Evolutionary conservation across 805 yeast species (phyloP).

Genomic region (Pichia ethanolica): DNA sequence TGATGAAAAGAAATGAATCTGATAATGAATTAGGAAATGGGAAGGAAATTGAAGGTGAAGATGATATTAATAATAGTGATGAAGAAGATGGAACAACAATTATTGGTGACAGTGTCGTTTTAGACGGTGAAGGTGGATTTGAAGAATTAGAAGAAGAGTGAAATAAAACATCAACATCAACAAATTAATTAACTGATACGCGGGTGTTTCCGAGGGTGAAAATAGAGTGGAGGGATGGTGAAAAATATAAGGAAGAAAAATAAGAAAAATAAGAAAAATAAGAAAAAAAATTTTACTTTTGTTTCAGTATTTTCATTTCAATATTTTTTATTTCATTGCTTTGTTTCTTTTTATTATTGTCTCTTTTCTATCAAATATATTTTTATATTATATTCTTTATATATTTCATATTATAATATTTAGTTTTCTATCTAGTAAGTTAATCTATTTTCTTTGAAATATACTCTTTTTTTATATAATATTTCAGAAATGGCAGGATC

Average conservation of each 20-base stretch:
- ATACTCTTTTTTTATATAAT: too few species aligned
- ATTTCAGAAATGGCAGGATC: conserved; percentile 19
- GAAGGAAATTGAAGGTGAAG: conserved; percentile 29
- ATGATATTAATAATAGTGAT: conserved; percentile 14
- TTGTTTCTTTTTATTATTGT: too few species aligned
- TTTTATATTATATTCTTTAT: too few species aligned
- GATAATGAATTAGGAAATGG: conserved; percentile 9
- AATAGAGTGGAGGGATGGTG: background rate
- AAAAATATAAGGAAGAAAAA: too few species aligned
- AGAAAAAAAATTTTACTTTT: background rate
- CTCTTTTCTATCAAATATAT: too few species aligned
- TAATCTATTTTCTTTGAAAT: too few species aligned
- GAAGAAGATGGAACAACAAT: conserved; percentile 19
- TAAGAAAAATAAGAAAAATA: conserved; percentile 2
- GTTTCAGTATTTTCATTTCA: too few species aligned
- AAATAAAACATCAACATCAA: conserved; percentile 16
- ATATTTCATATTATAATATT: too few species aligned
- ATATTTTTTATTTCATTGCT: too few species aligned
- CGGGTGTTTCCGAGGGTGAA: background rate
- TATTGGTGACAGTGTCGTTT: conserved; percentile 15
- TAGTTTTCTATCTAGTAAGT: too few species aligned
- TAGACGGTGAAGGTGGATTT: conserved; percentile 28
- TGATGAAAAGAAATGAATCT: conserved; percentile 28
- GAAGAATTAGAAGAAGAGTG: conserved; percentile 17
- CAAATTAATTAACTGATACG: too few species aligned